phyloP scores from a whole-genome alignment of 2,329 filamentous ascomycete species.

The Alternaria arbusti region DNA sequence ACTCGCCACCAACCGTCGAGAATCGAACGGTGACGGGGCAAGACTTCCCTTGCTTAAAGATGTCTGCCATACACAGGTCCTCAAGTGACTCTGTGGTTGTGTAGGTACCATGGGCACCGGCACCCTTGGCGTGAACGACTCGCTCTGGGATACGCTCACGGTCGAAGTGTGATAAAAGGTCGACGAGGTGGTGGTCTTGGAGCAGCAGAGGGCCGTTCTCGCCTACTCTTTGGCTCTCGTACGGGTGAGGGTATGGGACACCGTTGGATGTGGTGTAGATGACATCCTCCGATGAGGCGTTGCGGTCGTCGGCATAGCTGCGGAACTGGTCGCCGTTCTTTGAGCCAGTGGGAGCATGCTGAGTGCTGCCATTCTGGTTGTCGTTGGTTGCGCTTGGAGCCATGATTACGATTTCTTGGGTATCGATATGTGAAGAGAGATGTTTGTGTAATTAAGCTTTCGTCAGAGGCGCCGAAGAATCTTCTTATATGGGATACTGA shows the following conservation, averaged over 20 bases:
- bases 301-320: slow-evolving; percentile 55
- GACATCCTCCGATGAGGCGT: slow-evolving; percentile 52
- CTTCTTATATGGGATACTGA: slow-evolving; percentile 4
- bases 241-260: slow-evolving; percentile 63
- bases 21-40: slow-evolving; percentile 72
- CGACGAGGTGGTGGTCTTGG: slow-evolving; percentile 59
- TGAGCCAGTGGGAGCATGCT: slow-evolving; percentile 23
- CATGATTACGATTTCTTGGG: not conserved
- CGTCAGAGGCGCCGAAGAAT: not conserved
- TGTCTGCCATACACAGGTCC: slow-evolving; percentile 54
- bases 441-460: not conserved
- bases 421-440: not conserved
- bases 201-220: slow-evolving; percentile 65
- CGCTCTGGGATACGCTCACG: slow-evolving; percentile 59
- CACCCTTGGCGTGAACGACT: slow-evolving; percentile 59
- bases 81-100: slow-evolving; percentile 55
- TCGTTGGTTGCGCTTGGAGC: slow-evolving; percentile 14
- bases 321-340: slow-evolving; percentile 49
- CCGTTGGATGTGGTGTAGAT: slow-evolving; percentile 65
- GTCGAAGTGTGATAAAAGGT: slow-evolving; percentile 59
- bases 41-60: slow-evolving; percentile 69
- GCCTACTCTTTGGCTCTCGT: slow-evolving; percentile 63
- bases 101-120: slow-evolving; percentile 58
- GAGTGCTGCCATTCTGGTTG: slow-evolving; percentile 15
- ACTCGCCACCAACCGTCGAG: slow-evolving; percentile 77